phyloP scores from a whole-genome alignment of 2,329 filamentous ascomycete genomes.

The Clonostachys solani region DNA sequence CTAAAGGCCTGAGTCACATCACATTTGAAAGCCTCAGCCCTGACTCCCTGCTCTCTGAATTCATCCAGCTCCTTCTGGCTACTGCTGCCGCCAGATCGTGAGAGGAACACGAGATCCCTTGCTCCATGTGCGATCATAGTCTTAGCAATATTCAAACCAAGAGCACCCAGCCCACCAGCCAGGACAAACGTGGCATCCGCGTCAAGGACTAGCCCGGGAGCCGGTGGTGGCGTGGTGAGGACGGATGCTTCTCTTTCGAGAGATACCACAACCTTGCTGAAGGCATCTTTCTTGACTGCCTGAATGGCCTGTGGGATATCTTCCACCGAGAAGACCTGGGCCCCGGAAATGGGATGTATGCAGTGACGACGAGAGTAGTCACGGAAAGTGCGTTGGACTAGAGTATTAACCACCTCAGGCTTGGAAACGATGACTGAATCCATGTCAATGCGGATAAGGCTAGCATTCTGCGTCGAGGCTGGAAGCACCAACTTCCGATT shows the following conservation, averaged over 20 bases:
- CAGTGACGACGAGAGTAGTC: too few species aligned
- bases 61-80: background rate
- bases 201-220: background rate
- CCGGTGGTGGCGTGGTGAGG: background rate
- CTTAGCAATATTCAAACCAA: conserved; percentile 4
- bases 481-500: background rate
- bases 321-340: background rate
- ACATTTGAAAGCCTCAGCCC: conserved; percentile 4
- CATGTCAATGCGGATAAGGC: background rate
- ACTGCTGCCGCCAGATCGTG: conserved; percentile 3
- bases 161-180: conserved; percentile 7
- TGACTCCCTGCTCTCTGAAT: conserved; percentile 1
- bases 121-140: conserved; percentile 5
- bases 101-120: conserved; percentile 6
- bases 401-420: too few species aligned
- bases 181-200: conserved; percentile 5
- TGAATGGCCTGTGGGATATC: background rate
- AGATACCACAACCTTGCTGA: background rate
- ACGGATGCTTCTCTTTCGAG: background rate
- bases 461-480: background rate
- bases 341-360: too few species aligned
- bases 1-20: conserved; percentile 2
- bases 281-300: background rate
- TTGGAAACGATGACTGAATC: too few species aligned
- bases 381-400: too few species aligned